These are phyloP conservation scores for Venturia asperata DNA, from an alignment of 2,329 filamentous ascomycete genomes.

Conservation along the genomic window DNA sequence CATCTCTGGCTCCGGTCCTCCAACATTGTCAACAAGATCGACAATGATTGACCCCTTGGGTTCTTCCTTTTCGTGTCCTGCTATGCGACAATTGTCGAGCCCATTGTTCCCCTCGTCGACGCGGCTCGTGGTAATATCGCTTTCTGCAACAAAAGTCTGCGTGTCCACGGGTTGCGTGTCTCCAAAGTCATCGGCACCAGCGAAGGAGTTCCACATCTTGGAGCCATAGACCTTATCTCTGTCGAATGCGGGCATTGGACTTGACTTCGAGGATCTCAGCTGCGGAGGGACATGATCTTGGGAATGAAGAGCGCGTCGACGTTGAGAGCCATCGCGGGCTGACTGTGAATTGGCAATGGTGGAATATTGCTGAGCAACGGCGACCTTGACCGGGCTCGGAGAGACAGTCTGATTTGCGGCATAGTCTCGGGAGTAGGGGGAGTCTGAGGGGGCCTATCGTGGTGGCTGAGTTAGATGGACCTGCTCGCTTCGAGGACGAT, in stretches of 20 bases:
- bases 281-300: constrained; percentile 11
- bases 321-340: constrained; percentile 3
- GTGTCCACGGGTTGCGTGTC: constrained; percentile 20
- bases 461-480: constrained; percentile 12
- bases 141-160: constrained; percentile 18
- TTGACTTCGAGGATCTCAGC: constrained; percentile 2
- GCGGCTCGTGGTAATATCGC: constrained; percentile 16
- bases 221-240: constrained; percentile 1
- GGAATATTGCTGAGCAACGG: neutral
- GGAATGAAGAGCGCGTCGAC: constrained; percentile 3
- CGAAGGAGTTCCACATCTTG: constrained; percentile 18
- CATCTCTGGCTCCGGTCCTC: constrained; percentile 1
- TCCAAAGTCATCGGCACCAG: constrained; percentile 8
- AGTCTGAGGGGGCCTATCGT: neutral
- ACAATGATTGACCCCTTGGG: neutral
- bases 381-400: constrained; percentile 3
- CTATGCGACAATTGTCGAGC: neutral
- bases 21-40: neutral
- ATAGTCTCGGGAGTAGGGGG: neutral
- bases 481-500: neutral
- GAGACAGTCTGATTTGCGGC: neutral
- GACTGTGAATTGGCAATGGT: constrained; percentile 10
- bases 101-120: neutral
- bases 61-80: neutral
- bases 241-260: neutral